A percentile compares a stretch with the other conserved stretches of the same genome.
Conservation (phyloP, 2,329 filamentous ascomycete species). For the Pseudonectria buxi region DNA sequence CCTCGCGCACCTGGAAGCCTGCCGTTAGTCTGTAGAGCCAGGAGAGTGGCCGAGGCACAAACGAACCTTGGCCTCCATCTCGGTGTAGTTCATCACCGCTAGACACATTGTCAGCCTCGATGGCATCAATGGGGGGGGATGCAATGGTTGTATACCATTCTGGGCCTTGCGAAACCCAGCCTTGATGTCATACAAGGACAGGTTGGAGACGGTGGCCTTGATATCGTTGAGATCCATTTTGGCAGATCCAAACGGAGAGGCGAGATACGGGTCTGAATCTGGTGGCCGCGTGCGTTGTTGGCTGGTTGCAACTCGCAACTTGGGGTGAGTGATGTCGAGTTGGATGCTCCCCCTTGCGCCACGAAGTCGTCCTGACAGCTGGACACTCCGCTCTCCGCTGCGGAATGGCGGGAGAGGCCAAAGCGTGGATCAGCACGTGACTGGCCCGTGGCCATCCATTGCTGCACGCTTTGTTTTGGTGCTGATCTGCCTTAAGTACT, state of each 20-base stretch:
- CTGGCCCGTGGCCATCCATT: too few species aligned
- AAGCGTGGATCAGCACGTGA: too few species aligned
- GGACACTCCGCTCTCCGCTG: too few species aligned
- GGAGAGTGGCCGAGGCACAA: conserved; percentile 3
- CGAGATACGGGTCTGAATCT: conserved; percentile 2
- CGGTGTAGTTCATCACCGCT: conserved; percentile 98
- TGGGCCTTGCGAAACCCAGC: conserved; percentile 91
- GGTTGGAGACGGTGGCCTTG: conserved; percentile 81
- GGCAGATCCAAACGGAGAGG: conserved; percentile 16
- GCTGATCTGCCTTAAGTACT: too few species aligned
- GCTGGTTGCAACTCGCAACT: too few species aligned
- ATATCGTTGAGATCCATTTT: conserved; percentile 81
- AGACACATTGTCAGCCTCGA: conserved; percentile 22
- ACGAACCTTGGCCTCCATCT: conserved; percentile 70
- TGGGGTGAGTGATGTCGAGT: too few species aligned
- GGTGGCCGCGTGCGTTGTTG: too few species aligned
- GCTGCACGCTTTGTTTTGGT: too few species aligned
- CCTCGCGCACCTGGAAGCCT: conserved; percentile 71
- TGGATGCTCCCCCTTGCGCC: too few species aligned
- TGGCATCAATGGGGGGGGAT: conserved; percentile 5
- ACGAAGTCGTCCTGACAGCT: too few species aligned
- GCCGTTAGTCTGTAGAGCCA: conserved; percentile 11
- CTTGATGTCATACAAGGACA: conserved; percentile 93
- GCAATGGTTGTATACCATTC: conserved; percentile 69
- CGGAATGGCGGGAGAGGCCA: too few species aligned